Conservation (phyloP, 306 rosid genomes). For the Gastrolobium villosum region DNA sequence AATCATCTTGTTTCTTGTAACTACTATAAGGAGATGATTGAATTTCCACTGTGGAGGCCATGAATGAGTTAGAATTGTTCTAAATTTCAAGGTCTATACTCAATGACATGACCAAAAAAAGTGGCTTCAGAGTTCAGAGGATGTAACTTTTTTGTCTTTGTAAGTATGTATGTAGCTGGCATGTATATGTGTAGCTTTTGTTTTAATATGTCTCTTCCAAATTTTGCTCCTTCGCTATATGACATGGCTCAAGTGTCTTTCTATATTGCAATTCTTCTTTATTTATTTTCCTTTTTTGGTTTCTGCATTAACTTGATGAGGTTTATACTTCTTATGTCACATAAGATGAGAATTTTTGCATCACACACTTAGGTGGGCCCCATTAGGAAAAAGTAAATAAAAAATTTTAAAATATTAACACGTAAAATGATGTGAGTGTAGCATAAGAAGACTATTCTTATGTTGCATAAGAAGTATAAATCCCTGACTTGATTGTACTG, state of each 20-base stretch:
- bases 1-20: conserved; percentile 64
- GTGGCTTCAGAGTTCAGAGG: conserved; percentile 13
- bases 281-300: conserved; percentile 23
- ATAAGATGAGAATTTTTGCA: too few species aligned
- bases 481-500: conserved; percentile 31
- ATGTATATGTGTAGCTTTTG: conserved; percentile 6
- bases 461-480: too few species aligned
- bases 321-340: too few species aligned
- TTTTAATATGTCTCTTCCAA: conserved; percentile 11
- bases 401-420: too few species aligned
- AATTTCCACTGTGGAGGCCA: conserved; percentile 67
- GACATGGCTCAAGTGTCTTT: conserved; percentile 28
- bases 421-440: too few species aligned
- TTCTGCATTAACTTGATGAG: conserved; percentile 17
- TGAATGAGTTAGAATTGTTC: conserved; percentile 30
- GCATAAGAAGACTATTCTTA: too few species aligned
- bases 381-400: too few species aligned
- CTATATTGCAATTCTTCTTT: conserved; percentile 9
- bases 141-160: background rate
- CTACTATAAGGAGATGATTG: conserved; percentile 57
- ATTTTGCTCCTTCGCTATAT: conserved; percentile 33
- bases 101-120: conserved; percentile 23
- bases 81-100: conserved; percentile 13
- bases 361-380: too few species aligned
- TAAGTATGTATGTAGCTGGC: conserved; percentile 10